These are phyloP conservation scores for Venturia carpophila DNA, from an alignment of 2,329 filamentous ascomycete species.

Conservation along the genomic window DNA sequence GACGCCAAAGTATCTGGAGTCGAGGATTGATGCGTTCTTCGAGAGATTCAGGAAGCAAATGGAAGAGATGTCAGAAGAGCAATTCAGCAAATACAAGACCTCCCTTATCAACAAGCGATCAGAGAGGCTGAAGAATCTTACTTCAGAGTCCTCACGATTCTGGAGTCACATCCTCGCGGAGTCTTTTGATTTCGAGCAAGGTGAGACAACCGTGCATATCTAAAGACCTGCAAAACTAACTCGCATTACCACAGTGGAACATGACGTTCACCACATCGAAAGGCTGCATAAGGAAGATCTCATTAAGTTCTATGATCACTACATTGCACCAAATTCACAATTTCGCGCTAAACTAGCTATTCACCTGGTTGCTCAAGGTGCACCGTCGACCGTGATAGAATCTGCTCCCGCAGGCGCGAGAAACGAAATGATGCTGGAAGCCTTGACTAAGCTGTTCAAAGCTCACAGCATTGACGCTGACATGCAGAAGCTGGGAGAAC, in stretches of 20 bases:
- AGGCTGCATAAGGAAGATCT: conserved; percentile 71
- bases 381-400: conserved; percentile 30
- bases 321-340: conserved; percentile 66
- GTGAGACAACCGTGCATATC: conserved; percentile 43
- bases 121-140: conserved; percentile 87
- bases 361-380: conserved; percentile 68
- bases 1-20: conserved; percentile 73
- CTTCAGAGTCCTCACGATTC: conserved; percentile 72
- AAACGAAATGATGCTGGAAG: conserved; percentile 30
- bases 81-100: conserved; percentile 86
- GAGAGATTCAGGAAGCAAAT: conserved; percentile 57
- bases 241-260: conserved; percentile 47
- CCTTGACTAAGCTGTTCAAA: conserved; percentile 40
- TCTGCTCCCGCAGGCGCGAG: conserved; percentile 34
- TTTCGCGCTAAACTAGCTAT: conserved; percentile 75
- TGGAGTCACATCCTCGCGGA: conserved; percentile 82
- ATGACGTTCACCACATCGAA: conserved; percentile 68
- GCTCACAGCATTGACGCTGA: conserved; percentile 41
- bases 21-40: conserved; percentile 80
- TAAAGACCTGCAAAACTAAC: neutral
- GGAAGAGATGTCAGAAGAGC: conserved; percentile 66
- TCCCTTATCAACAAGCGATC: conserved; percentile 79
- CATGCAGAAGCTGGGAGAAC: conserved; percentile 33
- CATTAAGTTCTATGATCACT: conserved; percentile 66
- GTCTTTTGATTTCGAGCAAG: conserved; percentile 80